phyloP scores from a whole-genome alignment of 116 monocot species.

The Zostera marina region DNA sequence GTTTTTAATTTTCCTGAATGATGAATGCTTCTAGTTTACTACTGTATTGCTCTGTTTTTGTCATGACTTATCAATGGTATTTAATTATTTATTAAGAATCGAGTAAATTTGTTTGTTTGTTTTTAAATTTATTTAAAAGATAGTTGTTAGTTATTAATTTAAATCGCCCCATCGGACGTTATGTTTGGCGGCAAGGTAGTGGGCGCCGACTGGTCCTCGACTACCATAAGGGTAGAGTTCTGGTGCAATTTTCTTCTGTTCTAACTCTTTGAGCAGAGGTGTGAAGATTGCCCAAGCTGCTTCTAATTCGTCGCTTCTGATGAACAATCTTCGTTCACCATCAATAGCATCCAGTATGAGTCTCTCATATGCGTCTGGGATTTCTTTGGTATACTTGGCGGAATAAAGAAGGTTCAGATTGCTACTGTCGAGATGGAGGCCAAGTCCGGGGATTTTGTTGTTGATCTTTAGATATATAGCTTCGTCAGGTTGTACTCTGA shows the following conservation, averaged over 20 bases:
- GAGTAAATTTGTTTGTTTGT: too few species aligned
- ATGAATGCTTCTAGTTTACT: too few species aligned
- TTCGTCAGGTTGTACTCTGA: slow-evolving; percentile 19
- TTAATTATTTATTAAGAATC: too few species aligned
- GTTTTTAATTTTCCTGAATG: too few species aligned
- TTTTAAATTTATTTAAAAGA: too few species aligned
- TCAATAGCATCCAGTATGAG: slow-evolving; percentile 57
- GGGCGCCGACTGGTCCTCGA: slow-evolving; percentile 57
- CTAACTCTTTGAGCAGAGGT: slow-evolving; percentile 47
- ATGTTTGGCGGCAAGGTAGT: slow-evolving; percentile 67
- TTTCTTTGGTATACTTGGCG: slow-evolving; percentile 39
- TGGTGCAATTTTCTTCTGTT: slow-evolving; percentile 47
- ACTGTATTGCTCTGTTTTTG: too few species aligned
- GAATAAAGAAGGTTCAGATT: slow-evolving; percentile 36
- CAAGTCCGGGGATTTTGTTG: slow-evolving; percentile 42
- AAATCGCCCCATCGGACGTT: slow-evolving; percentile 70
- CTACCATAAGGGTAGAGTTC: slow-evolving; percentile 70
- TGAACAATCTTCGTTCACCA: slow-evolving; percentile 59
- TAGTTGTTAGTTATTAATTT: slow-evolving; percentile 1
- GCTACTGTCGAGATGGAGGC: slow-evolving; percentile 40
- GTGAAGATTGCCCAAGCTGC: slow-evolving; percentile 78
- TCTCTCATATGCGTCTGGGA: slow-evolving; percentile 75
- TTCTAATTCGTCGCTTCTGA: slow-evolving; percentile 71
- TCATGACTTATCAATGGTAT: too few species aligned
- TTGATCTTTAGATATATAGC: slow-evolving; percentile 46